Conservation (phyloP, 1,284 basidiomycete genomes). For the Puccinia triticina region DNA sequence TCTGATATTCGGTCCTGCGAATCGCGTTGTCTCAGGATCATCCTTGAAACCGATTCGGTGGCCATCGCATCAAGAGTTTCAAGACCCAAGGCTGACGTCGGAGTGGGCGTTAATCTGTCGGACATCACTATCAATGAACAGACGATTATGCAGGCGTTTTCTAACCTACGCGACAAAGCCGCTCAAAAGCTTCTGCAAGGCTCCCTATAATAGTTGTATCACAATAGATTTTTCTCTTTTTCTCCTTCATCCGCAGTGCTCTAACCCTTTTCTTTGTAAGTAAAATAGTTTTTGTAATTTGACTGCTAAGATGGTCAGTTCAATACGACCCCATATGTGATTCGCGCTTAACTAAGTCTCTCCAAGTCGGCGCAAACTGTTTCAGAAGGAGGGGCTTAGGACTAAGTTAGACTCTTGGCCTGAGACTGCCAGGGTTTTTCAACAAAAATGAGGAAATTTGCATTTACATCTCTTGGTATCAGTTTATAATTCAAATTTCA, state of each 20-base stretch:
- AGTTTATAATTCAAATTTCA: too few relatives aligned
- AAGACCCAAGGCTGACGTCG: constrained; percentile 83
- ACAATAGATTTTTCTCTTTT: not conserved
- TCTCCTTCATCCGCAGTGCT: not conserved
- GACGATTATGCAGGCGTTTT: constrained; percentile 61
- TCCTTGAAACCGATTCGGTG: constrained; percentile 92
- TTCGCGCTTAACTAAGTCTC: too few relatives aligned
- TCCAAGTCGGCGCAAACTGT: too few relatives aligned
- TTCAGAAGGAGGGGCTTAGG: too few relatives aligned
- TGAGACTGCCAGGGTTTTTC: too few relatives aligned
- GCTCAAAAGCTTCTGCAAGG: constrained; percentile 59
- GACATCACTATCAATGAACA: constrained; percentile 97
- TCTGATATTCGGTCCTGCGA: not conserved
- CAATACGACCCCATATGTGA: too few relatives aligned
- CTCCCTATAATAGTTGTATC: constrained; percentile 3
- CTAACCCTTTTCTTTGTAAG: too few relatives aligned
- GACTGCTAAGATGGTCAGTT: too few relatives aligned
- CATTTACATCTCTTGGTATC: too few relatives aligned
- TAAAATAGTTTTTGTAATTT: too few relatives aligned
- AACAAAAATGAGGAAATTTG: too few relatives aligned
- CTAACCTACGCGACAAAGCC: constrained; percentile 56
- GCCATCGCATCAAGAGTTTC: constrained; percentile 94
- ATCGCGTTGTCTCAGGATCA: constrained; percentile 69
- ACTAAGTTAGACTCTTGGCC: too few relatives aligned
- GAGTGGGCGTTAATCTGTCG: constrained; percentile 62